Evolutionary conservation across 257 asterid genomes (phyloP).

Genomic region (Solanum chaucha): DNA sequence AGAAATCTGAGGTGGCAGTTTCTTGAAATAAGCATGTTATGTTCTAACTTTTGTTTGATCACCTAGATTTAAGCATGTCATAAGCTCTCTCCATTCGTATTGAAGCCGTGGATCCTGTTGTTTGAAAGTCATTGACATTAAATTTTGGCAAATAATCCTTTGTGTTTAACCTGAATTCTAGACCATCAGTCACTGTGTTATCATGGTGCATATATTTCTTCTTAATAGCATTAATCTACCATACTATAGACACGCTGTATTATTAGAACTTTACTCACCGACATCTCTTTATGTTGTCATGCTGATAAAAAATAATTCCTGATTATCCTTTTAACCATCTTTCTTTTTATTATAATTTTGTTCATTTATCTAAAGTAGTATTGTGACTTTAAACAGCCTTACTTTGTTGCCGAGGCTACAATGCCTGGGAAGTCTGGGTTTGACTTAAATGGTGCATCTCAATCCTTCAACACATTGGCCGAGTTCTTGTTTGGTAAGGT

Average conservation of each 20-base stretch:
- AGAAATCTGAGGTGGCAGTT: not conserved
- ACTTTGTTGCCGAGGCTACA: slow-evolving; percentile 71
- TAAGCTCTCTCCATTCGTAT: not conserved
- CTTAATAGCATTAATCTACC: not conserved
- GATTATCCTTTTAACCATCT: not conserved
- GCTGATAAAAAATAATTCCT: not conserved
- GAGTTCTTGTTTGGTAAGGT: slow-evolving; percentile 98
- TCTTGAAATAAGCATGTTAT: not conserved
- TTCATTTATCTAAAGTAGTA: not conserved
- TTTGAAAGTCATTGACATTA: not conserved
- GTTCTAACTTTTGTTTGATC: not conserved
- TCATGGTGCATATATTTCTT: not conserved
- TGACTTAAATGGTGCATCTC: slow-evolving; percentile 67
- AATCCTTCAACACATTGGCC: slow-evolving; percentile 67
- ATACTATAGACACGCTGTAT: not conserved
- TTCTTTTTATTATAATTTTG: not conserved
- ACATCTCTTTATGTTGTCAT: not conserved
- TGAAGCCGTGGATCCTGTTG: not conserved
- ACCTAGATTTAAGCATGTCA: not conserved
- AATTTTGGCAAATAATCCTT: not conserved
- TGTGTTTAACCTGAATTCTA: not conserved
- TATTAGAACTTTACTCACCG: not conserved
- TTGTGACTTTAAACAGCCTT: slow-evolving; percentile 33
- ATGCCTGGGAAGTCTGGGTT: slow-evolving; percentile 85
- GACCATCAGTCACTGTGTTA: not conserved